Base-by-base conservation (phyloP, 2,329 filamentous ascomycete species). In the Aphanoascus verrucosus region DNA sequence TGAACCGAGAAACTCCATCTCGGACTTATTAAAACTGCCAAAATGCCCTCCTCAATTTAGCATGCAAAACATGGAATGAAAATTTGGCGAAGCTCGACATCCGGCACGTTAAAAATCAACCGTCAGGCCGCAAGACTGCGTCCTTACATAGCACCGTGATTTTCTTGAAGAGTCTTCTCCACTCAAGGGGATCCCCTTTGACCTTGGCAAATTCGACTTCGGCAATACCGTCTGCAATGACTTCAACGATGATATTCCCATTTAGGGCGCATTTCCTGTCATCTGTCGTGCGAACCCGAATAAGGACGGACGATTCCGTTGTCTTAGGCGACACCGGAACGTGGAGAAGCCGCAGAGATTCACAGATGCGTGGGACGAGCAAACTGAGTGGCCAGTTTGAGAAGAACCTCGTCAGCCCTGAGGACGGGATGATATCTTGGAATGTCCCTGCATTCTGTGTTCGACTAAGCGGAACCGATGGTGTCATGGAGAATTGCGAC, bases 81-180 rank as follows among this genome's bases (percentile, higher is more conserved):
- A 7, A 7, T 4, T 28, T 4, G 3, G 23, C 23, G 23, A 7
- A 7, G 38, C 17, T n/a, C 8, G 9, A 15, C 19, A 15, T 15
- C 7, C 23, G n/a, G n/a, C n/a, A 23, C 7, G 28, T 14, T n/a
- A 11, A 32, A n/a, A 15, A 32, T 34, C n/a, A 72, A 52, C 63
- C 63, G 55, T 78, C 73, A 45, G 79, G 80, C 59, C 77, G 77
- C 66, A 82, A 86, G 43, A 97, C 84, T 7, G 82, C 88, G 65
- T 95, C 88, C 65, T 87, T 87, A 71, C 90, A 94, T 56, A 91
- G 75, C 58, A 94, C 76, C 31, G 87, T 87, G n/a, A 96, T 80
- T 69, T 88, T 90, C 72, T 98, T 98, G 76, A 98, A 98, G 67
- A 98, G 88, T 34, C 93, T 77, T 56, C 93, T 81, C 93, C 94